Percentiles rank a stretch among this genome's conserved stretches.
phyloP scores from a whole-genome alignment of 306 rosid species.

The Begonia peltatifolia region DNA sequence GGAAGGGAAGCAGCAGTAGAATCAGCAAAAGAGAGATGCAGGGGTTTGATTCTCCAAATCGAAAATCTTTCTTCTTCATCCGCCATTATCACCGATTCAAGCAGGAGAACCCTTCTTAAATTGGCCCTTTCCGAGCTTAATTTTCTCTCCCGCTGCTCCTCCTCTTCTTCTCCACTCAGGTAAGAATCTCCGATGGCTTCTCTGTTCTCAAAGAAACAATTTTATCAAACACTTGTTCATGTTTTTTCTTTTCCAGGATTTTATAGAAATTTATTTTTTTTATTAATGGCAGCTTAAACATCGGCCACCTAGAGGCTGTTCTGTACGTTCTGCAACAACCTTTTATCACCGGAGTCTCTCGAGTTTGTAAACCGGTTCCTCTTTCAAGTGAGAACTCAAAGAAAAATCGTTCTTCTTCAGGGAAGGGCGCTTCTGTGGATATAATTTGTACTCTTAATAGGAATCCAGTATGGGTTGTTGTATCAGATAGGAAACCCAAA shows the following conservation, averaged over 20 bases:
- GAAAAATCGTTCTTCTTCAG: slow-evolving; percentile 7
- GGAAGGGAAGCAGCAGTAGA: slow-evolving; percentile 9
- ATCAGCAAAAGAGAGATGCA: slow-evolving; percentile 70
- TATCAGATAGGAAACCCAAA: slow-evolving; percentile 70
- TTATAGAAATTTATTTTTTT: background rate
- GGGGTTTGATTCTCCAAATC: slow-evolving; percentile 34
- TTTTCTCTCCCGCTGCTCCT: slow-evolving; percentile 46
- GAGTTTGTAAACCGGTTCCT: slow-evolving; percentile 76
- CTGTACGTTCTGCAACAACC: slow-evolving; percentile 74
- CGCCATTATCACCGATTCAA: slow-evolving; percentile 43
- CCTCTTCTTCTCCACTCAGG: slow-evolving; percentile 37
- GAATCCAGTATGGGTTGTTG: slow-evolving; percentile 85
- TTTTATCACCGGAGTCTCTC: slow-evolving; percentile 62
- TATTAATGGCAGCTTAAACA: slow-evolving; percentile 39
- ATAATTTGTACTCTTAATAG: slow-evolving; percentile 47
- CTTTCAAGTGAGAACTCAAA: slow-evolving; percentile 14
- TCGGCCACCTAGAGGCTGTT: slow-evolving; percentile 82
- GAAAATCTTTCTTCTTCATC: slow-evolving; percentile 24
- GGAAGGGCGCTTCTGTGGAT: slow-evolving; percentile 46
- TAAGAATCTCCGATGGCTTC: slow-evolving; percentile 1
- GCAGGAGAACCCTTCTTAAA: slow-evolving; percentile 59
- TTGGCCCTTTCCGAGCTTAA: slow-evolving; percentile 49
- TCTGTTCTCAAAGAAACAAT: background rate
- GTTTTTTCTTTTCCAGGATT: background rate
- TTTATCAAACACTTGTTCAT: background rate